A percentile compares a stretch with the other conserved stretches of the same genome.
These are phyloP conservation scores for Trypanosoma platydactyli DNA, from an alignment of 208 protist genomes.

Conservation along the genomic window DNA sequence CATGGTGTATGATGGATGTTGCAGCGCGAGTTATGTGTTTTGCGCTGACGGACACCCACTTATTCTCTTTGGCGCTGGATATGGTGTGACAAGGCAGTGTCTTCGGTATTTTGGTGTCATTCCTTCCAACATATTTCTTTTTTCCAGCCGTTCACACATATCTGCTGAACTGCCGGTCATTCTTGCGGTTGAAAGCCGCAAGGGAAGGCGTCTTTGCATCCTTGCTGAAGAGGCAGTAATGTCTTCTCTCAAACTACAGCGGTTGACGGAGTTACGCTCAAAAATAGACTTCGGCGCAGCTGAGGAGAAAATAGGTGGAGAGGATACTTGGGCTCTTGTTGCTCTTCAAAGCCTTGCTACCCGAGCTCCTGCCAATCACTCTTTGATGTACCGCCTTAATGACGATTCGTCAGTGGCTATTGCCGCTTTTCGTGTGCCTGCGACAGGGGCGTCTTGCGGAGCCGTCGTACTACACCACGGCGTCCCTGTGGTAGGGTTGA, in stretches of 20 bases:
- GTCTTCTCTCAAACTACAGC: conserved; percentile 19
- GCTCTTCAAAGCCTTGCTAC: neutral
- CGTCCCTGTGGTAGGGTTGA: conserved; percentile 25
- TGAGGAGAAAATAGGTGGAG: neutral
- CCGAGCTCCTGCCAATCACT: neutral
- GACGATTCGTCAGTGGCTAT: conserved; percentile 19
- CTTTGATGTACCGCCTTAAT: conserved; percentile 5
- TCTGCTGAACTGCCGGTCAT: conserved; percentile 37
- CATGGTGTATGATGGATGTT: conserved; percentile 34
- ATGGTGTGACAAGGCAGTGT: conserved; percentile 37
- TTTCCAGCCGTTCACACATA: conserved; percentile 35
- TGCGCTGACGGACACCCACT: conserved; percentile 21
- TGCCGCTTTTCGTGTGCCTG: conserved; percentile 13
- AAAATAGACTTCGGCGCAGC: conserved; percentile 2
- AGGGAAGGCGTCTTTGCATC: conserved; percentile 16
- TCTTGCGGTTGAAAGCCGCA: conserved; percentile 29
- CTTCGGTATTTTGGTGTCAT: conserved; percentile 33
- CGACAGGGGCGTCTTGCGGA: conserved; percentile 27
- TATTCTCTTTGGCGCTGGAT: conserved; percentile 36
- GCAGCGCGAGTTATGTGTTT: conserved; percentile 31
- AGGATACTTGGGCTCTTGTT: conserved; percentile 24
- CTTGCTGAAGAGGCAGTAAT: conserved; percentile 23
- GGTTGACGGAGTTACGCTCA: conserved; percentile 27
- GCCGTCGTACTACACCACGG: conserved; percentile 22
- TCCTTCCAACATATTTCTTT: conserved; percentile 31